These are phyloP conservation scores for Patellaria atrata DNA, from an alignment of 495 filamentous ascomycete species.

Conservation along the genomic window DNA sequence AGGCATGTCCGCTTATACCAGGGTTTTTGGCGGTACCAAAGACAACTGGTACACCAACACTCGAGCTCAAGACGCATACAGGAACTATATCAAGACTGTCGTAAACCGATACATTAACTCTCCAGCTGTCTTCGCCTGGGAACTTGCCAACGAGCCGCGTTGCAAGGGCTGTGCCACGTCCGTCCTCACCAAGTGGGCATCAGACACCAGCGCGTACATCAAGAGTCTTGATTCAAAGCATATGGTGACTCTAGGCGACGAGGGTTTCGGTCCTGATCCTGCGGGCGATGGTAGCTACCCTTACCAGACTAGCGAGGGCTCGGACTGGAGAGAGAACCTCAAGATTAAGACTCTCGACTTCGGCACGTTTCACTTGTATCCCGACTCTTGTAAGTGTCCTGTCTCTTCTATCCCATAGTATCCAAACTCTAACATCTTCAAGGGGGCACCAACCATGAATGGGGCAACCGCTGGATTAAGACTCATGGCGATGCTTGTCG, in stretches of 20 bases:
- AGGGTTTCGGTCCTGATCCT: conserved; percentile 31
- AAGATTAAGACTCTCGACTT: conserved; percentile 14
- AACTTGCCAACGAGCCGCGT: conserved; percentile 56
- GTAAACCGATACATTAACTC: conserved; percentile 43
- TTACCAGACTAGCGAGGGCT: conserved; percentile 12
- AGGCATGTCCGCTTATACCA: conserved; percentile 49
- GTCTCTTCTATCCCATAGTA: neutral
- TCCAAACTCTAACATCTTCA: neutral
- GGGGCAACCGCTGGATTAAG: conserved; percentile 10
- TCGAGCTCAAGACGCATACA: conserved; percentile 43
- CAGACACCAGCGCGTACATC: conserved; percentile 44
- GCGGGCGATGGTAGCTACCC: conserved; percentile 15
- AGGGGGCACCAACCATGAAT: conserved; percentile 10
- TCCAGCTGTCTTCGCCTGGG: conserved; percentile 54
- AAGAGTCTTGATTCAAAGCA: conserved; percentile 48
- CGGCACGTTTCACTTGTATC: conserved; percentile 20
- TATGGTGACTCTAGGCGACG: conserved; percentile 55
- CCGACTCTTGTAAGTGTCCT: conserved; percentile 10
- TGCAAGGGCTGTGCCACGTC: conserved; percentile 46
- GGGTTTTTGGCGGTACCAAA: conserved; percentile 42
- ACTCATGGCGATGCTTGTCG: conserved; percentile 12
- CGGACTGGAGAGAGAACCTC: conserved; percentile 14
- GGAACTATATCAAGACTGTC: conserved; percentile 46
- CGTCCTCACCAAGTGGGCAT: conserved; percentile 48
- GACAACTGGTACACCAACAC: conserved; percentile 43